Percentiles rank a stretch among this genome's conserved stretches.
These are phyloP conservation scores for Bryoglossum gracile DNA, from an alignment of 495 filamentous ascomycete species.

Conservation along the genomic window DNA sequence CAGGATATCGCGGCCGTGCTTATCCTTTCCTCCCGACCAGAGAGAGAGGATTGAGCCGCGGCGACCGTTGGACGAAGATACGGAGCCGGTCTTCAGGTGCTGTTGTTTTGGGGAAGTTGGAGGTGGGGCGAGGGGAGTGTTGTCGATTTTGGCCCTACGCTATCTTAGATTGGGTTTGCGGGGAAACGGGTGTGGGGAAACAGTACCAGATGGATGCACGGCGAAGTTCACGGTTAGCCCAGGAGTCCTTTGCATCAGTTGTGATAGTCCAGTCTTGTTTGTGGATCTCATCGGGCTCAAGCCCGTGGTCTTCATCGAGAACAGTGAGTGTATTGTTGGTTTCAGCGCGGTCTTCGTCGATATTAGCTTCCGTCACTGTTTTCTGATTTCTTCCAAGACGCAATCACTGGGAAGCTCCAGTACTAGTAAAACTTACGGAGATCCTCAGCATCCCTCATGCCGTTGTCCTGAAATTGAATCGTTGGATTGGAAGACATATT, in stretches of 20 bases:
- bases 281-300: slow-evolving; percentile 3
- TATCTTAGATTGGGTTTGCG: too few relatives aligned
- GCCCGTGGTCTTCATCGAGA: slow-evolving; percentile 4
- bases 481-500: too few relatives aligned
- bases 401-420: too few relatives aligned
- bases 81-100: neutral
- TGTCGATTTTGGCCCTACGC: too few relatives aligned
- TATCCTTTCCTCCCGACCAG: slow-evolving; percentile 17
- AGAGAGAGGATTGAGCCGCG: slow-evolving; percentile 15
- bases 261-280: slow-evolving; percentile 20
- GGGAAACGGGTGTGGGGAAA: too few relatives aligned
- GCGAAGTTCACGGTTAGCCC: slow-evolving; percentile 18
- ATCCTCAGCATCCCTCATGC: too few relatives aligned
- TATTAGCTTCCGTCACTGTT: too few relatives aligned
- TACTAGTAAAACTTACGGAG: too few relatives aligned
- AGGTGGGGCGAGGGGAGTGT: too few relatives aligned
- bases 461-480: too few relatives aligned
- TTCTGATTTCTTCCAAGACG: too few relatives aligned
- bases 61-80: neutral
- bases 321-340: neutral
- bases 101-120: neutral
- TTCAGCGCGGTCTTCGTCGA: neutral
- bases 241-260: slow-evolving; percentile 14
- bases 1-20: slow-evolving; percentile 12
- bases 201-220: too few relatives aligned